phyloP scores from a whole-genome alignment of 176 grass and related monocot species.

The Puya raimondii region DNA sequence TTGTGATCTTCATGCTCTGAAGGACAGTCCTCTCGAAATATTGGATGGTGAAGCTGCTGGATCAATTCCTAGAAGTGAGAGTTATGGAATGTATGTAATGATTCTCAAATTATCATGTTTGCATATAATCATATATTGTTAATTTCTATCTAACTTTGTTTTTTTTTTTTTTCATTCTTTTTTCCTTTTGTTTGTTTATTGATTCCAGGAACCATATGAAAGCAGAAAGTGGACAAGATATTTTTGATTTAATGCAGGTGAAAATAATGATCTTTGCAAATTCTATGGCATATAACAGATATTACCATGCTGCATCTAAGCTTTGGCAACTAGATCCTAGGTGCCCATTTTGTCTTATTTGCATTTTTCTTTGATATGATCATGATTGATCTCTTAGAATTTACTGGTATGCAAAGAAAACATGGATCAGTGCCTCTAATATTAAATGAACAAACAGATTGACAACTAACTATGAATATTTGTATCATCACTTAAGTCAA shows the following conservation, averaged over 20 bases:
- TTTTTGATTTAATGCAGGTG: constrained; percentile 35
- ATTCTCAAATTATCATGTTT: constrained; percentile 2
- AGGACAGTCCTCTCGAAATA: background rate
- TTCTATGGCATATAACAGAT: background rate
- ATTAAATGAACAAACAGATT: background rate
- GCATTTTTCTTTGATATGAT: background rate
- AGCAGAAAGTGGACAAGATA: constrained; percentile 19
- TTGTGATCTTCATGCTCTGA: background rate
- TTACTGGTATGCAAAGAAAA: background rate
- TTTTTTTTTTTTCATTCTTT: constrained; percentile 1
- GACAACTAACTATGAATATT: too few relatives aligned
- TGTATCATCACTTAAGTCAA: too few relatives aligned
- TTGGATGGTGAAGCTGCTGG: constrained; percentile 16
- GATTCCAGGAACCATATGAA: constrained; percentile 30
- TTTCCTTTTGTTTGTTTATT: background rate
- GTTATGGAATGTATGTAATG: constrained; percentile 9
- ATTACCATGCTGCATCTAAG: background rate
- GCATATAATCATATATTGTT: background rate
- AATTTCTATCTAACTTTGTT: constrained; percentile 10
- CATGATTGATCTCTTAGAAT: background rate
- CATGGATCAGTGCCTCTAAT: background rate
- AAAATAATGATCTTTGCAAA: background rate
- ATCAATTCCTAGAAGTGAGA: constrained; percentile 28
- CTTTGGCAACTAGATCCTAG: background rate
- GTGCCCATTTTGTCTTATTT: background rate